Percentiles rank a stretch among this genome's conserved stretches.
Evolutionary conservation across 179 eudicot genomes (phyloP).

Genomic region (Amaranthus tricolor): DNA sequence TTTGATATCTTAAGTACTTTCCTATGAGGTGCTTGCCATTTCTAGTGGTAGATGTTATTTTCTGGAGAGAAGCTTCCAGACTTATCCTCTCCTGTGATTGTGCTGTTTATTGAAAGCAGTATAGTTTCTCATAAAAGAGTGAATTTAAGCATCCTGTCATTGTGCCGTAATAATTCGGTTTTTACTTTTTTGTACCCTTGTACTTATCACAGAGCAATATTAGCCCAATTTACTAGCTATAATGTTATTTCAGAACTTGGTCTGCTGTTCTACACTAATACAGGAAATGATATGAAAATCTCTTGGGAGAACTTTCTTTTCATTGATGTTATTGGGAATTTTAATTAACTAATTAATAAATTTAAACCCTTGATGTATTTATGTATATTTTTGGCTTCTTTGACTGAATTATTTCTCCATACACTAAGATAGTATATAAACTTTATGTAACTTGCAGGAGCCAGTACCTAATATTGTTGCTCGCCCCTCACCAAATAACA

Average conservation of each 20-base stretch:
- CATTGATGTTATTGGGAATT: neutral
- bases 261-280: neutral
- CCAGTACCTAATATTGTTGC: conserved; percentile 88
- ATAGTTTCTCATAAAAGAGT: neutral
- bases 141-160: neutral
- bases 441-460: conserved; percentile 51
- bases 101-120: too few species aligned
- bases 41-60: neutral
- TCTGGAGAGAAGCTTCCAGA: neutral
- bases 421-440: neutral
- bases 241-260: neutral
- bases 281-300: neutral
- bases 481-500: conserved; percentile 85
- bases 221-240: neutral
- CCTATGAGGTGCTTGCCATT: neutral
- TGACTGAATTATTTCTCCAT: neutral
- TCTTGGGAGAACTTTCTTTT: neutral
- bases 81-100: too few species aligned
- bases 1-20: too few species aligned
- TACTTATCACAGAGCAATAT: neutral
- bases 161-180: neutral
- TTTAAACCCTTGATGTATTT: neutral
- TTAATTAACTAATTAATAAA: neutral
- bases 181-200: neutral
- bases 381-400: neutral